Percentiles rank a stretch among this genome's conserved stretches.
Evolutionary conservation across 768 basidiomycete genomes (phyloP).

Genomic region (Flagelloscypha sp.): DNA sequence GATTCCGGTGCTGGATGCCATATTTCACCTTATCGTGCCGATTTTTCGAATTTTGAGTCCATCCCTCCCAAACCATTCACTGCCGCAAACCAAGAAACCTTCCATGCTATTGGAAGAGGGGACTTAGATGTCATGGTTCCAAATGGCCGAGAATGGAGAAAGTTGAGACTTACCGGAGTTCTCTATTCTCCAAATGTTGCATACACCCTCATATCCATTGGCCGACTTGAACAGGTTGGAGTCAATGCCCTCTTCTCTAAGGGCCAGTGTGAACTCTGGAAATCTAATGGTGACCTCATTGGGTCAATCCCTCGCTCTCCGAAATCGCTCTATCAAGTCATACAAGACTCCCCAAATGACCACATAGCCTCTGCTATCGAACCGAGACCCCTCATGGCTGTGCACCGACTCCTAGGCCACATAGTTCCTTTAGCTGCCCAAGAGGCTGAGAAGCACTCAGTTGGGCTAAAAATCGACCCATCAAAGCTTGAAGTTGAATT

Average conservation of each 20-base stretch:
- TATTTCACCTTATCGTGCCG: constrained; percentile 20
- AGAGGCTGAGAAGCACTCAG: constrained; percentile 15
- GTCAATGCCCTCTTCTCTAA: constrained; percentile 17
- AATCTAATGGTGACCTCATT: constrained; percentile 5
- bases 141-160: constrained; percentile 19
- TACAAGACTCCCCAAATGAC: constrained; percentile 8
- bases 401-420: constrained; percentile 24
- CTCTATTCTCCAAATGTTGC: constrained; percentile 29
- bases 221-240: constrained; percentile 25
- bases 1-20: constrained; percentile 15
- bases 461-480: constrained; percentile 11
- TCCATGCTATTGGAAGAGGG: constrained; percentile 22
- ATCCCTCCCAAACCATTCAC: constrained; percentile 18
- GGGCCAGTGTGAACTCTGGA: constrained; percentile 16
- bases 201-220: constrained; percentile 29
- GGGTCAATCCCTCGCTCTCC: constrained; percentile 16
- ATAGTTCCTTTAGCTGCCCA: constrained; percentile 15
- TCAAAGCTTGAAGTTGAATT: constrained; percentile 16
- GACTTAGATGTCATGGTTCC: constrained; percentile 25
- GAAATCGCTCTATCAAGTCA: constrained; percentile 19
- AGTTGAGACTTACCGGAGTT: constrained; percentile 23
- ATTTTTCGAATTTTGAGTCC: constrained; percentile 16
- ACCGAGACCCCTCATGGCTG: constrained; percentile 13
- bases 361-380: constrained; percentile 12
- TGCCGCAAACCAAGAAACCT: constrained; percentile 22